Evolutionary conservation across 257 asterid species (phyloP).

Genomic region (Solanum dulcamara): DNA sequence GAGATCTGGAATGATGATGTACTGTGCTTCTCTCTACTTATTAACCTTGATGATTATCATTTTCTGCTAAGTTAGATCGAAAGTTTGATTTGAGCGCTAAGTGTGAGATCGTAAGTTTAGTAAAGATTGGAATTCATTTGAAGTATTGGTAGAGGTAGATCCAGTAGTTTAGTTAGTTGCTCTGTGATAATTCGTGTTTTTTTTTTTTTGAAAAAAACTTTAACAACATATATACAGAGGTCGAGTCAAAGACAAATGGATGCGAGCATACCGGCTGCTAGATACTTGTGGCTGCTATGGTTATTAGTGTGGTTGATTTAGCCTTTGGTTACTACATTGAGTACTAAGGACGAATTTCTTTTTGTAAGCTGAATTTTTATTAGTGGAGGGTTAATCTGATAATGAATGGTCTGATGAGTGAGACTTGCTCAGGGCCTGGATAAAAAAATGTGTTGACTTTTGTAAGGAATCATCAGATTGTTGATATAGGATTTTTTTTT

Average conservation of each 20-base stretch:
- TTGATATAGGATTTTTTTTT: background rate
- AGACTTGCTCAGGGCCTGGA: background rate
- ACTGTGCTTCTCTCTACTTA: background rate
- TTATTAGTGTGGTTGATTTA: background rate
- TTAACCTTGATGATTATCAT: background rate
- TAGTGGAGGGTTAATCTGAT: background rate
- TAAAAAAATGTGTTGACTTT: background rate
- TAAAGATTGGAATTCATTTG: background rate
- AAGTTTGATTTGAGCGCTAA: background rate
- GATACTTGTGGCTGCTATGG: background rate
- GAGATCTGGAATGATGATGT: slow-evolving; percentile 12
- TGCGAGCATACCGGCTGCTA: background rate
- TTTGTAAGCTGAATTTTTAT: background rate
- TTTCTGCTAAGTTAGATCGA: background rate
- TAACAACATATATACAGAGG: background rate
- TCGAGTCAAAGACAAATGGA: background rate
- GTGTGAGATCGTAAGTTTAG: background rate
- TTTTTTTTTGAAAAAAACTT: background rate
- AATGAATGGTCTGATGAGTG: background rate
- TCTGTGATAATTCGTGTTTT: background rate
- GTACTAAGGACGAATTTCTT: background rate
- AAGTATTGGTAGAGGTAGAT: background rate
- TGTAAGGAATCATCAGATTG: background rate
- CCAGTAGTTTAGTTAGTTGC: background rate
- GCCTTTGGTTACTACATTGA: background rate